Evolutionary conservation across 2,329 filamentous ascomycete genomes (phyloP).

Genomic region (Cadophora malorum): DNA sequence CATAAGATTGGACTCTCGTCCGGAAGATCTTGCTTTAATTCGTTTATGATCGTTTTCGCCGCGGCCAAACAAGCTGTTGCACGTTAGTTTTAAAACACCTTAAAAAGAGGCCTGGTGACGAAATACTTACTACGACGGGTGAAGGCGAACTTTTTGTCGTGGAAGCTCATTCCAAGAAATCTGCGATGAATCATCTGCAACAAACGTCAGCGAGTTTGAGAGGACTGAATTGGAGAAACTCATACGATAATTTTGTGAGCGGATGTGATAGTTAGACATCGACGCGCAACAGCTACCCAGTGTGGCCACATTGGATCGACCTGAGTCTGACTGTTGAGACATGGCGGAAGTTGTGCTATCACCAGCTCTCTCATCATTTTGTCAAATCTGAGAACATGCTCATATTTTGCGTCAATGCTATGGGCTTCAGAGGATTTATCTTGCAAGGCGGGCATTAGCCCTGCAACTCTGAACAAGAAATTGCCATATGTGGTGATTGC

Average conservation of each 20-base stretch:
- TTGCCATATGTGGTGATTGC: conserved; percentile 31
- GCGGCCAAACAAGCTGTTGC: conserved; percentile 32
- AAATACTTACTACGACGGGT: conserved; percentile 22
- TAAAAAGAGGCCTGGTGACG: not conserved
- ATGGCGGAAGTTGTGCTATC: conserved; percentile 30
- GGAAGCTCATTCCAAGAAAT: conserved; percentile 35
- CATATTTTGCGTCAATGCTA: conserved; percentile 30
- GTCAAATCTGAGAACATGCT: conserved; percentile 33
- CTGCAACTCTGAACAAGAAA: conserved; percentile 31
- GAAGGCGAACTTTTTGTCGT: conserved; percentile 33
- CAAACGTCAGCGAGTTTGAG: not conserved
- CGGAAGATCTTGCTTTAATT: conserved; percentile 30
- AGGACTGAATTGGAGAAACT: not conserved
- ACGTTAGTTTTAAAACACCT: not conserved
- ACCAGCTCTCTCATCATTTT: conserved; percentile 36
- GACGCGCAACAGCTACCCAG: conserved; percentile 30
- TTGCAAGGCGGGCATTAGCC: conserved; percentile 33
- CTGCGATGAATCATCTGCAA: conserved; percentile 34
- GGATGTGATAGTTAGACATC: conserved; percentile 32
- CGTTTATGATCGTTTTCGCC: conserved; percentile 36
- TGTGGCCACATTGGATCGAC: conserved; percentile 31
- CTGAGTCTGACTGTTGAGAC: conserved; percentile 31
- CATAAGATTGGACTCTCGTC: conserved; percentile 32
- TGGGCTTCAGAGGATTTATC: conserved; percentile 27
- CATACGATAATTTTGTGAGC: conserved; percentile 36